These are phyloP conservation scores for Scheffersomyces stambukii DNA, from an alignment of 1,139 yeast genomes.

Conservation along the genomic window DNA sequence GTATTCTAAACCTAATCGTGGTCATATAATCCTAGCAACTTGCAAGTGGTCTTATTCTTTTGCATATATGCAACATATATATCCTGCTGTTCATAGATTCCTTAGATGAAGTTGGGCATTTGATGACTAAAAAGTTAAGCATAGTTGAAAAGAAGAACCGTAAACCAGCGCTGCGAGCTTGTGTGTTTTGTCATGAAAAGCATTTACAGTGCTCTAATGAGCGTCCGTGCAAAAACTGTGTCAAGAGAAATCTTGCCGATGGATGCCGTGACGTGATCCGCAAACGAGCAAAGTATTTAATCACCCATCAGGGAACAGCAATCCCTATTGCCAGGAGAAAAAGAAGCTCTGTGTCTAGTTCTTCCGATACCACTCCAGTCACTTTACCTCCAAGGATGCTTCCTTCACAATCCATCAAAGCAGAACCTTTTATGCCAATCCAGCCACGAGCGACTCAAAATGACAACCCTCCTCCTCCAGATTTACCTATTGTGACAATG, in stretches of 20 bases:
- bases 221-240: constrained; percentile 69
- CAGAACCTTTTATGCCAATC: no score
- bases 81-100: no score
- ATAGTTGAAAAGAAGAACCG: constrained; percentile 49
- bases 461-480: not conserved
- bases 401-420: no score
- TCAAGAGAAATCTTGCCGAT: constrained; percentile 53
- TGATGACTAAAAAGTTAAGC: constrained; percentile 60
- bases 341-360: not conserved
- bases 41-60: no score
- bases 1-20: no score
- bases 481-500: not conserved
- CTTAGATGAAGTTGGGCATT: no score
- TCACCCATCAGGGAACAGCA: constrained; percentile 5
- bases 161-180: constrained; percentile 64
- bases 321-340: not conserved
- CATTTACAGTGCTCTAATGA: constrained; percentile 62
- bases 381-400: no score
- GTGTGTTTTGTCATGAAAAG: constrained; percentile 65
- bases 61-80: no score
- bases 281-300: constrained; percentile 47
- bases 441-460: no score
- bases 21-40: no score
- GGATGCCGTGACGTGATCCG: constrained; percentile 58
- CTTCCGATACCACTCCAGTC: not conserved